phyloP scores from a whole-genome alignment of 345 rosid genomes.

The Clausena lansium region DNA sequence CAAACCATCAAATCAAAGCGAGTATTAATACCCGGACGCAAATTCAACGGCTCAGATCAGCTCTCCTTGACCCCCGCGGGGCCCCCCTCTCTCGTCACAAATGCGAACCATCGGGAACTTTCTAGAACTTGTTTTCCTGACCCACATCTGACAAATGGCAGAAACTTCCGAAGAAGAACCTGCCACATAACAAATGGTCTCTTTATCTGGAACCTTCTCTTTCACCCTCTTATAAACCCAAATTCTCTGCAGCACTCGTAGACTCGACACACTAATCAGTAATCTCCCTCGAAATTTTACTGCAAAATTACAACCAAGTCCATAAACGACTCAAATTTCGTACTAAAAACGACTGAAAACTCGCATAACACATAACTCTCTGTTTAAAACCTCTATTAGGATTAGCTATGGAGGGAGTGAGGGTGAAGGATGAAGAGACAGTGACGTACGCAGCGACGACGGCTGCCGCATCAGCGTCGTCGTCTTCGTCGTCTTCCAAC shows the following conservation, averaged over 20 bases:
- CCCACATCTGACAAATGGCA: neutral
- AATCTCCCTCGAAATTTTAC: neutral
- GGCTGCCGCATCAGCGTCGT: conserved; percentile 27
- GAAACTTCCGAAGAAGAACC: conserved; percentile 13
- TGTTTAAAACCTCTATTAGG: neutral
- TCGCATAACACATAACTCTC: neutral
- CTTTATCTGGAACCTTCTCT: conserved; percentile 22
- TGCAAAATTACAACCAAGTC: neutral
- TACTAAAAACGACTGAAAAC: neutral
- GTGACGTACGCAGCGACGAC: conserved; percentile 16
- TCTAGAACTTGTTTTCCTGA: conserved; percentile 8
- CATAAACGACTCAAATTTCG: neutral
- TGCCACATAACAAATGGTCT: neutral
- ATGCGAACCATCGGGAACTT: conserved; percentile 4
- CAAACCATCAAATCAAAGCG: neutral
- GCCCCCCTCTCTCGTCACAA: neutral
- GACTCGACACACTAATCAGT: no score
- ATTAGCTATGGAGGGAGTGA: conserved; percentile 31
- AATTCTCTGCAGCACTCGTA: neutral
- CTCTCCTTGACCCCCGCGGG: no score
- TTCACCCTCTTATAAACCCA: neutral
- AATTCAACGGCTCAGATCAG: neutral
- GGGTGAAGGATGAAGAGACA: conserved; percentile 48
- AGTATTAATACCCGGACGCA: neutral
- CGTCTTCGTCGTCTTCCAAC: conserved; percentile 40